Base-by-base conservation (phyloP, 805 yeast species). In the Yarrowia keelungensis region DNA sequence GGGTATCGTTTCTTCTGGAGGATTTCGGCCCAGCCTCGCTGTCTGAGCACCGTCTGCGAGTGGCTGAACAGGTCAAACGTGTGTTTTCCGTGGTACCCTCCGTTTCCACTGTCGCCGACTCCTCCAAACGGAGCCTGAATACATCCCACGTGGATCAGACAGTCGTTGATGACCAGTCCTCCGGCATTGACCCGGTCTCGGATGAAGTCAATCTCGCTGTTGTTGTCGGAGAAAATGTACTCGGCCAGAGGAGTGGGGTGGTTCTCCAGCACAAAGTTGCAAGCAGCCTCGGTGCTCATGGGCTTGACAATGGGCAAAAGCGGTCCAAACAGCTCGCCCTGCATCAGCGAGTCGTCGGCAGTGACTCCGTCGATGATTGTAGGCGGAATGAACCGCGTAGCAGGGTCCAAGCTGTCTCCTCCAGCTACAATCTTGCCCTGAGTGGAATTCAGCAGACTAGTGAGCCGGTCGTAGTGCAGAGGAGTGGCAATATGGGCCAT, bases 81-180 rank as follows among this genome's bases (percentile, higher is more conserved):
- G 75, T 80, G 82, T 69, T 77, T 78, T 2, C 97, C 97, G 75
- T 92, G 97, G 78, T 92, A 92, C 39, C 83, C 79, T 11, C 97
- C 97, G 69, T 81, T 80, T 0, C 98, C 98, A 0, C 97, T 89
- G 15, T 75, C 76, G 15, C 97, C 97, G 68, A 92, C 80, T 26
- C 98, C 98, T 42, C 98, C 98, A 78, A 93, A 93, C 22, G 97
- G 97, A 3, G 91, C 86, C 65, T 82, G 82, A 8, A 82, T 69
- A 68, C 89, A 82, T 1, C 86, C 92, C 54, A 85, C 91, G 71
- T 91, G 96, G 74, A 90, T 70, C 64, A 91, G 66, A 0, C 87
- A 82, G 72, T 92, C 97, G 75, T 91, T 91, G 70, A 90, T 80
- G 54, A 86, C 77, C 8, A 86, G 79, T 1, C 85, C 89, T 36